These are phyloP conservation scores for Gnomoniopsis smithogilvyi DNA, from an alignment of 2,329 filamentous ascomycete genomes.

Conservation along the genomic window DNA sequence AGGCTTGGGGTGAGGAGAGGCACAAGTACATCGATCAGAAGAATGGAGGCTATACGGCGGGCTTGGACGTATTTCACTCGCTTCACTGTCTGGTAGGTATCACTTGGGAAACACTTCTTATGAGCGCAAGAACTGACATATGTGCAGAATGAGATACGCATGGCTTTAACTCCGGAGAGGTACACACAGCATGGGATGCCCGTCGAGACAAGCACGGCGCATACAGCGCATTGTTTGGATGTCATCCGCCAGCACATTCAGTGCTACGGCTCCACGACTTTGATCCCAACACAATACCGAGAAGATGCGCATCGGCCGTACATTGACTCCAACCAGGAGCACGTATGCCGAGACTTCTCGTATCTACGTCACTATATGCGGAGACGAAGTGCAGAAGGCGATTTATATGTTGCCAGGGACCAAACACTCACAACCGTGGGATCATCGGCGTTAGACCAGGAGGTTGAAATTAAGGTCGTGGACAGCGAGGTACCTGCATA, in stretches of 20 bases:
- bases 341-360: slow-evolving; percentile 22
- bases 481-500: not conserved
- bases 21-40: slow-evolving; percentile 13
- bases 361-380: slow-evolving; percentile 10
- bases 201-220: slow-evolving; percentile 5
- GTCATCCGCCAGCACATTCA: slow-evolving; percentile 22
- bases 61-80: slow-evolving; percentile 21
- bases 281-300: slow-evolving; percentile 20
- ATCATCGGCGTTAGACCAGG: not conserved
- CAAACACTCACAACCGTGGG: not conserved
- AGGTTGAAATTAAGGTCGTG: not conserved
- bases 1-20: slow-evolving; percentile 12
- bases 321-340: slow-evolving; percentile 22
- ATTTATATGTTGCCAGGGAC: slow-evolving; percentile 10
- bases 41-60: slow-evolving; percentile 17
- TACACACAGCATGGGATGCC: slow-evolving; percentile 15
- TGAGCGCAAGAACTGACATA: not conserved
- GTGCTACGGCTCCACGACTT: slow-evolving; percentile 22
- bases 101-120: not conserved
- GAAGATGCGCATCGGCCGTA: slow-evolving; percentile 19
- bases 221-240: slow-evolving; percentile 22
- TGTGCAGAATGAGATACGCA: slow-evolving; percentile 20
- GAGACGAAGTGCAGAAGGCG: slow-evolving; percentile 6
- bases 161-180: slow-evolving; percentile 17
- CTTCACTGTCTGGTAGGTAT: slow-evolving; percentile 20